Evolutionary conservation across 306 rosid genomes (phyloP).

Genomic region (Quercus variabilis): DNA sequence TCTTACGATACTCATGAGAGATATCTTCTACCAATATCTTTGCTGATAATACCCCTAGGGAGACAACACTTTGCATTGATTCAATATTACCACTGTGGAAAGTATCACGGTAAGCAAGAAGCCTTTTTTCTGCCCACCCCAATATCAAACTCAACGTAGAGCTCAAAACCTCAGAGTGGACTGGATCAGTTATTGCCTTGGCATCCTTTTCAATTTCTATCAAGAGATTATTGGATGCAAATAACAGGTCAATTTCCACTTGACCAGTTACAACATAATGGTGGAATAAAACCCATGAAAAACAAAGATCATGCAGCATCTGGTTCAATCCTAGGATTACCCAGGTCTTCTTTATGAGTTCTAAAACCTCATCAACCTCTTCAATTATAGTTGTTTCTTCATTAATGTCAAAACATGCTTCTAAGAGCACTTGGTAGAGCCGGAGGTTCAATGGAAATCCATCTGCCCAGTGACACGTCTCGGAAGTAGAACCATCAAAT

Average conservation of each 20-base stretch:
- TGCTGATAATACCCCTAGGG: conserved; percentile 66
- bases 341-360: conserved; percentile 96
- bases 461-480: conserved; percentile 91
- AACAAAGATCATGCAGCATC: conserved; percentile 79
- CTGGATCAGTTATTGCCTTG: conserved; percentile 44
- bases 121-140: conserved; percentile 82
- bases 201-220: conserved; percentile 71
- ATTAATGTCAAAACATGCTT: conserved; percentile 80
- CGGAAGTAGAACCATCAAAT: conserved; percentile 52
- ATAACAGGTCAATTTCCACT: conserved; percentile 68
- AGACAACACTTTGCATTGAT: conserved; percentile 67
- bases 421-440: conserved; percentile 83
- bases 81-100: conserved; percentile 71
- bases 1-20: conserved; percentile 45
- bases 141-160: conserved; percentile 49
- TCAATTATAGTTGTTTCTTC: conserved; percentile 68
- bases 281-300: conserved; percentile 81
- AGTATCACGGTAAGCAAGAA: conserved; percentile 62
- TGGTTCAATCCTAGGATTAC: conserved; percentile 73
- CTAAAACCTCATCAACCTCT: conserved; percentile 93
- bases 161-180: conserved; percentile 43
- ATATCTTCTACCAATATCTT: conserved; percentile 54
- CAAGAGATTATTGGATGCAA: conserved; percentile 77
- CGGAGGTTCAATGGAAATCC: conserved; percentile 88
- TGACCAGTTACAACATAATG: conserved; percentile 70